These are phyloP conservation scores for Diplodia sapinea DNA, from an alignment of 2,329 filamentous ascomycete species.

Conservation along the genomic window DNA sequence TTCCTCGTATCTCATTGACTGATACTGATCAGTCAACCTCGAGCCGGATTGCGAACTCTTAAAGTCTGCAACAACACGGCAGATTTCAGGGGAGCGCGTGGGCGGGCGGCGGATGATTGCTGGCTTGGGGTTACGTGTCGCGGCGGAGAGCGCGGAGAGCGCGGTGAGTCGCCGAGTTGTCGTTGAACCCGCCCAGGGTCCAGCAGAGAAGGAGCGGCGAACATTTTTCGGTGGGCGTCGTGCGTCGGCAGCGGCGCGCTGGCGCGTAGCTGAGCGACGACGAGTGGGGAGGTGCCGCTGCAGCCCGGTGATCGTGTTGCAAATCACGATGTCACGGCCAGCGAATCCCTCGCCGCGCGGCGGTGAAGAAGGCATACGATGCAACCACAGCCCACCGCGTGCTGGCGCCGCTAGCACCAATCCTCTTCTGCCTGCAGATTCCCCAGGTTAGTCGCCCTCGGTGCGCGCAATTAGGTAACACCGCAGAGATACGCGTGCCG, in stretches of 20 bases:
- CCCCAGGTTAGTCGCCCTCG: constrained; percentile 4
- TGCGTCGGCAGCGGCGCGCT: constrained; percentile 15
- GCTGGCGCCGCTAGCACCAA: constrained; percentile 14
- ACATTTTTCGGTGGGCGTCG: constrained; percentile 4
- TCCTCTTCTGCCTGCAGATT: constrained; percentile 15
- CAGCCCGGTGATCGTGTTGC: constrained; percentile 29
- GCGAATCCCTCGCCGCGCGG: constrained; percentile 23
- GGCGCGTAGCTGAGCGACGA: constrained; percentile 18
- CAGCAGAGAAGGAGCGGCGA: constrained; percentile 2
- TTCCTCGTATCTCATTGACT: too few species aligned
- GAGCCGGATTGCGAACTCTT: too few species aligned
- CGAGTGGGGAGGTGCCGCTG: constrained; percentile 30
- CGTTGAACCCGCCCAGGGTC: constrained; percentile 22
- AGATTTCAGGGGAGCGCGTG: constrained; percentile 24
- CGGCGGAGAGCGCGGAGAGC: too few species aligned
- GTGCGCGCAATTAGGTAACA: constrained; percentile 21
- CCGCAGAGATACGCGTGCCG: constrained; percentile 5
- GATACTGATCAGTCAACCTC: too few species aligned
- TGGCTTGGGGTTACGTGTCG: not conserved
- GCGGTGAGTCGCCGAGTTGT: not conserved
- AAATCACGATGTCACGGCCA: constrained; percentile 30
- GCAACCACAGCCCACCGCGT: constrained; percentile 21
- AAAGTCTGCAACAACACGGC: too few species aligned
- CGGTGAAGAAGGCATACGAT: constrained; percentile 28
- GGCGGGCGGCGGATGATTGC: constrained; percentile 15